Evolutionary conservation across 345 rosid species (phyloP).

Genomic region (Sonneratia caseolaris): DNA sequence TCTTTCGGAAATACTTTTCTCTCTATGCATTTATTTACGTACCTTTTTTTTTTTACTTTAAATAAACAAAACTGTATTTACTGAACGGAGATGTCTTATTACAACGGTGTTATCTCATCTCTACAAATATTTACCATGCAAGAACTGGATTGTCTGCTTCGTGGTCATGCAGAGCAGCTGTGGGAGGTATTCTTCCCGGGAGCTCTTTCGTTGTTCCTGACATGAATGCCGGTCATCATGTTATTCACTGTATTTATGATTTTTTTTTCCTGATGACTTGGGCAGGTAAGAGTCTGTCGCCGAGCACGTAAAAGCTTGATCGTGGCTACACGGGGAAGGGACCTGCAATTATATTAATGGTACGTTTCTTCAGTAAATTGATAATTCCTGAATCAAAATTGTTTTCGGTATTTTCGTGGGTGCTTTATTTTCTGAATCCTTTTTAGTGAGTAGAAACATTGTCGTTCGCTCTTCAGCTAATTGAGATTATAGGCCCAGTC

Average conservation of each 20-base stretch:
- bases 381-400: neutral
- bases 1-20: neutral
- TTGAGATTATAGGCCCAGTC: conserved; percentile 67
- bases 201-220: too few species aligned
- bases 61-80: neutral
- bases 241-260: too few species aligned
- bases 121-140: too few species aligned
- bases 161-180: too few species aligned
- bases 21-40: neutral
- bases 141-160: too few species aligned
- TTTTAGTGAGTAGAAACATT: neutral
- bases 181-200: too few species aligned
- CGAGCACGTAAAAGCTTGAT: conserved; percentile 88
- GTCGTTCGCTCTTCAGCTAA: conserved; percentile 34
- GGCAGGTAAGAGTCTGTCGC: conserved; percentile 76
- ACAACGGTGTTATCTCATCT: too few species aligned
- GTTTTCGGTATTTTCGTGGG: too few species aligned
- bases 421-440: too few species aligned
- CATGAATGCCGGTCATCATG: too few species aligned
- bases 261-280: neutral
- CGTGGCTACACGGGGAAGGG: conserved; percentile 96
- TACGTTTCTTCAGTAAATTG: conserved; percentile 17
- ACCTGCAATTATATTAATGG: conserved; percentile 62
- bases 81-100: too few species aligned
- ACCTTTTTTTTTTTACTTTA: neutral